Conservation (phyloP, 2,329 filamentous ascomycete genomes). For the Bipolaris cookei region DNA sequence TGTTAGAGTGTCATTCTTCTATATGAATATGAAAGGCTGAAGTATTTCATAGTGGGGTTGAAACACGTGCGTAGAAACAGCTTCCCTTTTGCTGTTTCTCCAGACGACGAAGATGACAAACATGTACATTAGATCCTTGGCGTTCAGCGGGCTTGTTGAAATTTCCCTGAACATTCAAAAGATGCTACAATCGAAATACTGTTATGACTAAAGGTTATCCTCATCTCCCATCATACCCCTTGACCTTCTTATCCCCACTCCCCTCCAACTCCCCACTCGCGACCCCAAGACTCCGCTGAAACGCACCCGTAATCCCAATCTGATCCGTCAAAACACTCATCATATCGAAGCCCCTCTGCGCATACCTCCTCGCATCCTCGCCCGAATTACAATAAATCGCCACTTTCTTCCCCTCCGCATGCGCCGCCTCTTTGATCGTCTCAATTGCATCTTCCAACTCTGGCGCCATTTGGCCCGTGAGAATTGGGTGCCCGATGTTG, state of each 20-base stretch:
- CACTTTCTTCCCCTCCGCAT: constrained; percentile 59
- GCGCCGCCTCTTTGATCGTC: constrained; percentile 58
- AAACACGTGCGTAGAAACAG: not conserved
- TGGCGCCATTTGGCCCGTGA: constrained; percentile 54
- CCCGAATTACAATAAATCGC: constrained; percentile 63
- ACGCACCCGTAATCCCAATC: constrained; percentile 52
- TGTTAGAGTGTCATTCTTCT: not conserved
- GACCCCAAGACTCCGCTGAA: constrained; percentile 44
- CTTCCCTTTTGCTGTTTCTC: not conserved
- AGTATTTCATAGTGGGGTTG: not conserved
- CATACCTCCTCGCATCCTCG: constrained; percentile 59
- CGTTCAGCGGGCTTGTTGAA: not conserved
- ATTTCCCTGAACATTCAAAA: not conserved
- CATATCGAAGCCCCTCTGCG: constrained; percentile 63
- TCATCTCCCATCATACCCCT: constrained; percentile 32
- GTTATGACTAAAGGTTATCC: not conserved
- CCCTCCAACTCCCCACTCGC: constrained; percentile 38
- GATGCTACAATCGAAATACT: not conserved
- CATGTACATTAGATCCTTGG: not conserved
- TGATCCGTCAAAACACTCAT: constrained; percentile 56
- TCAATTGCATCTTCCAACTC: constrained; percentile 61
- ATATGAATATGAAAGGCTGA: not conserved
- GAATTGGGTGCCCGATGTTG: constrained; percentile 61
- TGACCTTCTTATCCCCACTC: constrained; percentile 21
- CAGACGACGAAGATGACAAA: not conserved